phyloP scores from a whole-genome alignment of 768 basidiomycete species.

The Piloderma croceum region DNA sequence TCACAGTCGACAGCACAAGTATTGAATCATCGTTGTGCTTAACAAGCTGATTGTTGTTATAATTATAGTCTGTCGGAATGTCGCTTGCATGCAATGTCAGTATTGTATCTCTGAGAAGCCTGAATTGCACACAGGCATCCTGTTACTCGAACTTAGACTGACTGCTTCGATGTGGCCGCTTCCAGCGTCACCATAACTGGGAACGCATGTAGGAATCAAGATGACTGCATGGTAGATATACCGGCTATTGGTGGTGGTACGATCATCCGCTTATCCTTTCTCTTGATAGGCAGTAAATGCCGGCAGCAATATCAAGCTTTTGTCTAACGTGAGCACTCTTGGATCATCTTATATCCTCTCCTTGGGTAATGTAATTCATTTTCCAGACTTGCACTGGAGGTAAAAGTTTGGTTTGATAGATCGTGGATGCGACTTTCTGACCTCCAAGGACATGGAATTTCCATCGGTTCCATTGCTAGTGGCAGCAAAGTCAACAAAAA shows the following conservation, averaged over 20 bases:
- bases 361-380: not conserved
- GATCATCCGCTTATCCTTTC: too few relatives aligned
- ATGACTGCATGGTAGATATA: not conserved
- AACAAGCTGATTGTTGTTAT: not conserved
- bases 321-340: not conserved
- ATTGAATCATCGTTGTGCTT: not conserved
- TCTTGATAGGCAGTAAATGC: not conserved
- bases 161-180: constrained; percentile 22
- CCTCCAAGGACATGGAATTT: constrained; percentile 68
- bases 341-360: too few relatives aligned
- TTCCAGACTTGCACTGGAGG: not conserved
- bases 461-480: constrained; percentile 44
- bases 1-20: constrained; percentile 31
- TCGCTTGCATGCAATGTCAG: not conserved
- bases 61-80: not conserved
- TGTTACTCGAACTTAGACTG: too few relatives aligned
- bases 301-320: not conserved
- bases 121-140: too few relatives aligned
- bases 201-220: not conserved
- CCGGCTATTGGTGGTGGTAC: too few relatives aligned
- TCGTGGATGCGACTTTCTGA: not conserved
- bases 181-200: constrained; percentile 11
- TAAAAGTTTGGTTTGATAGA: not conserved
- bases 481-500: constrained; percentile 27
- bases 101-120: too few relatives aligned